A percentile compares a stretch with the other conserved stretches of the same genome.
Conservation (phyloP, 1,284 basidiomycete genomes). For the Tilletiopsis washingtonensis region DNA sequence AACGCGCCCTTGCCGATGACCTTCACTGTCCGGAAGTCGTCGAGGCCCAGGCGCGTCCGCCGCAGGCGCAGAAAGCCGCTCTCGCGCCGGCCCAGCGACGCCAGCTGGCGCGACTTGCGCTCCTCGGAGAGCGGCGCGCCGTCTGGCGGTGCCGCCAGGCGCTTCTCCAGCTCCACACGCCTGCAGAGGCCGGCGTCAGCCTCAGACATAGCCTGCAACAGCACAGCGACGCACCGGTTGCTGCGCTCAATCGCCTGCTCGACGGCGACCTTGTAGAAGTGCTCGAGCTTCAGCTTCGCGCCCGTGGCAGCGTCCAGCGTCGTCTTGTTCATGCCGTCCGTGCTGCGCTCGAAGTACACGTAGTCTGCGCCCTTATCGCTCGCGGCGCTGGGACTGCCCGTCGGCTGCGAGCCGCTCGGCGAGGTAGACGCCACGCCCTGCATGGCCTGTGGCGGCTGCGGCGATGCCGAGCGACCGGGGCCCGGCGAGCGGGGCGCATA, state of each 20-base stretch:
- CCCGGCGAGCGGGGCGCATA: neutral
- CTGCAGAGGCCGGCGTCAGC: constrained; percentile 50
- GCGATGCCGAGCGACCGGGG: neutral
- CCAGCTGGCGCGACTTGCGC: constrained; percentile 80
- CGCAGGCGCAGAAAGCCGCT: constrained; percentile 69
- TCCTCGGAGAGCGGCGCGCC: constrained; percentile 55
- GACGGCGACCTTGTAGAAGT: constrained; percentile 92
- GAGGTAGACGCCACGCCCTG: constrained; percentile 4
- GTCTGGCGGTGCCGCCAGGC: constrained; percentile 52
- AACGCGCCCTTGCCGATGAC: constrained; percentile 99
- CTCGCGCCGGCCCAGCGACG: constrained; percentile 82
- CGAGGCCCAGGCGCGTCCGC: constrained; percentile 81
- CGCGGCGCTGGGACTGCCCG: neutral
- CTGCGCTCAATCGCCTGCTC: constrained; percentile 84
- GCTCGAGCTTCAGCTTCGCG: constrained; percentile 93
- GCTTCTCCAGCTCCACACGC: constrained; percentile 85
- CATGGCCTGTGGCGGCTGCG: constrained; percentile 9
- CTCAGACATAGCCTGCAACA: no score
- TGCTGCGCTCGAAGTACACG: constrained; percentile 90
- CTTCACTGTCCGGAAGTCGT: constrained; percentile 93
- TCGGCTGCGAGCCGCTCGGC: neutral
- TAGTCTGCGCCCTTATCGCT: constrained; percentile 59
- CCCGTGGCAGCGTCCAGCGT: constrained; percentile 86
- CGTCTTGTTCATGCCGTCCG: constrained; percentile 72
- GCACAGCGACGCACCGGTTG: constrained; percentile 64